A percentile compares a stretch with the other conserved stretches of the same genome.
Evolutionary conservation across 2,329 filamentous ascomycete genomes (phyloP).

Genomic region (Penicillium sp.): DNA sequence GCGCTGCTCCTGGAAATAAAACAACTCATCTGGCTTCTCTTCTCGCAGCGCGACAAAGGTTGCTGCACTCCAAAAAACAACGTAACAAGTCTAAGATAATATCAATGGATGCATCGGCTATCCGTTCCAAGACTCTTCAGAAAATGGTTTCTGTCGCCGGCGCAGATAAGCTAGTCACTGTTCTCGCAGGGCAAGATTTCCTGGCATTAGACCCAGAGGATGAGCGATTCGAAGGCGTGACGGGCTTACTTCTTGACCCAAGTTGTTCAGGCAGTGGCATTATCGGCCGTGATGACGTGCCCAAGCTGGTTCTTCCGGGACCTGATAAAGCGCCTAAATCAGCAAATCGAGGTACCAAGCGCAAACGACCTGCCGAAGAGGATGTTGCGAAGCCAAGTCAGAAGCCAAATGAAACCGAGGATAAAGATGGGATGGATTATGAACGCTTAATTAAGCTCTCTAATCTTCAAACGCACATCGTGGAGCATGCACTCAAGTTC

Average conservation of each 20-base stretch:
- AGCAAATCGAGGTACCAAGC: slow-evolving; percentile 34
- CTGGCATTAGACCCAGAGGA: slow-evolving; percentile 66
- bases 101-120: slow-evolving; percentile 37
- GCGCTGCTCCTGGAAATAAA: slow-evolving; percentile 94
- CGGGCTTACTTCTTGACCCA: slow-evolving; percentile 79
- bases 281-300: slow-evolving; percentile 76
- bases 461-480: slow-evolving; percentile 73
- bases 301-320: slow-evolving; percentile 61
- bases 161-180: slow-evolving; percentile 60
- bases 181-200: slow-evolving; percentile 81
- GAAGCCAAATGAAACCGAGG: slow-evolving; percentile 29
- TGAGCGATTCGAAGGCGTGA: slow-evolving; percentile 64
- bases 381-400: slow-evolving; percentile 29
- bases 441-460: slow-evolving; percentile 70
- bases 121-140: slow-evolving; percentile 68
- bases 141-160: slow-evolving; percentile 78
- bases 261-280: slow-evolving; percentile 97
- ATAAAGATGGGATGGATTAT: slow-evolving; percentile 47
- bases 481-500: slow-evolving; percentile 82
- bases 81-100: slow-evolving; percentile 46
- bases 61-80: slow-evolving; percentile 3
- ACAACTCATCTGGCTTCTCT: slow-evolving; percentile 89
- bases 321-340: slow-evolving; percentile 14
- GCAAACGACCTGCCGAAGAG: slow-evolving; percentile 31
- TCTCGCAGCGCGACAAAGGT: slow-evolving; percentile 38